Conservation (phyloP, 2,329 filamentous ascomycete species). For the Exophiala sp. region DNA sequence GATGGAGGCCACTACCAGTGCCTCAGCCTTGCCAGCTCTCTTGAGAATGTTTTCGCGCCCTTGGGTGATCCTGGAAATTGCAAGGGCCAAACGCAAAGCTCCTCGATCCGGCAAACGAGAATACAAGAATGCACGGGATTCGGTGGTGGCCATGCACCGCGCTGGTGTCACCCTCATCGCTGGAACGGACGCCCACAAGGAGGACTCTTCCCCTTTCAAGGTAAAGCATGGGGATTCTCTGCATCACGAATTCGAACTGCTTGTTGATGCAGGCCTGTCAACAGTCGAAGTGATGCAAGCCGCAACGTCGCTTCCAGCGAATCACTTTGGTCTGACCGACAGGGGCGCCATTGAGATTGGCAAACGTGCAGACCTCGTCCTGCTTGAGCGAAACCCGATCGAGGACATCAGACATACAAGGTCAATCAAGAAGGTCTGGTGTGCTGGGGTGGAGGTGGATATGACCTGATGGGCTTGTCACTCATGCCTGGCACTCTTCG, state of each 20-base stretch:
- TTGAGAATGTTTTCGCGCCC: background rate
- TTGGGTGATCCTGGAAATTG: background rate
- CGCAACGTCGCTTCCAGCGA: constrained; percentile 25
- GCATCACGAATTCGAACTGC: constrained; percentile 25
- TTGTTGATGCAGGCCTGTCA: constrained; percentile 27
- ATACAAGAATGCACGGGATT: background rate
- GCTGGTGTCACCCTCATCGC: constrained; percentile 26
- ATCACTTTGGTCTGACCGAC: constrained; percentile 24
- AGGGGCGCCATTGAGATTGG: constrained; percentile 23
- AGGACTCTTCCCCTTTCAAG: background rate
- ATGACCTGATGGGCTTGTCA: too few relatives aligned
- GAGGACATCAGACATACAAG: constrained; percentile 2
- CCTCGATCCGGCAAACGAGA: background rate
- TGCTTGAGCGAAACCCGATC: constrained; percentile 1
- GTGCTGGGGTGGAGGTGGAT: constrained; percentile 4
- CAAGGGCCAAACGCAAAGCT: background rate
- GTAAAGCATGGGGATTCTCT: constrained; percentile 16
- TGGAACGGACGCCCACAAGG: constrained; percentile 25
- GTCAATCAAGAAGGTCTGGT: constrained; percentile 6
- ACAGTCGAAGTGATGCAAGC: constrained; percentile 24
- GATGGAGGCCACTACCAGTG: background rate
- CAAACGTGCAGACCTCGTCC: constrained; percentile 4
- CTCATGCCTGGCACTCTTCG: too few relatives aligned
- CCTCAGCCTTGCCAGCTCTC: background rate
- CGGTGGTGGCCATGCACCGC: constrained; percentile 15